Conservation (phyloP, 2,329 filamentous ascomycete species). For the Epichloe amarillans region DNA sequence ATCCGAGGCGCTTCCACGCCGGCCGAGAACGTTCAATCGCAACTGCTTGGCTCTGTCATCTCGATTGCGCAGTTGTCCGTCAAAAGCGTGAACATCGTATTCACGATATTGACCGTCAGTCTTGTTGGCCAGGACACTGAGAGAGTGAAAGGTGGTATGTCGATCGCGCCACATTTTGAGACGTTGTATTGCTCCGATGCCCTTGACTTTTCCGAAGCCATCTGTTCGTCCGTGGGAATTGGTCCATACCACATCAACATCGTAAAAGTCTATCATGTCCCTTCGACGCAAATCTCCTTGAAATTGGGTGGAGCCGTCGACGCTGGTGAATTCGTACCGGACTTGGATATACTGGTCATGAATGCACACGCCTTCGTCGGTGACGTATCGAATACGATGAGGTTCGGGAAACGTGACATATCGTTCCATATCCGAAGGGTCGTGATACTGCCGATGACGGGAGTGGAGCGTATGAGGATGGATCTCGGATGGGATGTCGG, state of each 20-base stretch:
- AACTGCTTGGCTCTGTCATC: slow-evolving; percentile 33
- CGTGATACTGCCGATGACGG: slow-evolving; percentile 36
- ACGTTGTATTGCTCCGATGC: slow-evolving; percentile 37
- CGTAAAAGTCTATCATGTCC: slow-evolving; percentile 36
- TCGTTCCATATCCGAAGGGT: slow-evolving; percentile 36
- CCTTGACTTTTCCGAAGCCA: slow-evolving; percentile 34
- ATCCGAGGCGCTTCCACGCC: slow-evolving; percentile 28
- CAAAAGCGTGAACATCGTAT: slow-evolving; percentile 34
- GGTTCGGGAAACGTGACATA: slow-evolving; percentile 33
- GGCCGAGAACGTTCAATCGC: slow-evolving; percentile 26
- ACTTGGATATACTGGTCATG: slow-evolving; percentile 35
- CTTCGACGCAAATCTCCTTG: slow-evolving; percentile 35
- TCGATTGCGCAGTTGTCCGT: slow-evolving; percentile 30
- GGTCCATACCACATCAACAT: slow-evolving; percentile 39
- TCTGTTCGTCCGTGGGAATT: slow-evolving; percentile 36
- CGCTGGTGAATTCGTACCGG: slow-evolving; percentile 36
- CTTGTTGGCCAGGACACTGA: slow-evolving; percentile 35
- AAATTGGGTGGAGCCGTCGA: slow-evolving; percentile 33
- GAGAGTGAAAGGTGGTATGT: slow-evolving; percentile 32
- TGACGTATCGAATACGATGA: slow-evolving; percentile 35
- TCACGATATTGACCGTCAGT: slow-evolving; percentile 32
- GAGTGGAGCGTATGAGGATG: slow-evolving; percentile 37
- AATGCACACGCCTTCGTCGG: slow-evolving; percentile 30
- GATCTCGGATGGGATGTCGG: slow-evolving; percentile 29
- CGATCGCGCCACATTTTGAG: slow-evolving; percentile 39